Conservation (phyloP, 805 yeast species). For the Myxozyma kluyveri region DNA sequence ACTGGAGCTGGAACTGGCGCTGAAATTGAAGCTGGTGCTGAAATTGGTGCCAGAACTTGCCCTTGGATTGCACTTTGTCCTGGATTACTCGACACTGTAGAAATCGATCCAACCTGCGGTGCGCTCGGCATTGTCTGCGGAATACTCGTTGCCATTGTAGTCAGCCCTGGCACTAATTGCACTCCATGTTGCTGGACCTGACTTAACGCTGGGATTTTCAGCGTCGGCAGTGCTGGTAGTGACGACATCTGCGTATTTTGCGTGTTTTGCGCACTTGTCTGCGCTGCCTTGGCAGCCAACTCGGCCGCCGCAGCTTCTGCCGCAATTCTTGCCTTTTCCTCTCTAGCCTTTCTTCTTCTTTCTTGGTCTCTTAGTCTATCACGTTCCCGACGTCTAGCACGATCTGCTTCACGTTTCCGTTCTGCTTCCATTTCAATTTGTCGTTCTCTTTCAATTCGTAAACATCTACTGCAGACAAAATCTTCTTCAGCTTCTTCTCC, state of each 20-base stretch:
- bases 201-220: too few species aligned
- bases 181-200: too few species aligned
- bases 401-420: slow-evolving; percentile 22
- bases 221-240: too few species aligned
- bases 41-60: too few species aligned
- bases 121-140: too few species aligned
- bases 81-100: too few species aligned
- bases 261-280: too few species aligned
- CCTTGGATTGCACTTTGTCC: too few species aligned
- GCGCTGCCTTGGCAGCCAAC: not conserved
- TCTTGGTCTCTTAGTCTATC: slow-evolving; percentile 25
- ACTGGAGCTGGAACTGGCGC: not conserved
- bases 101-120: too few species aligned
- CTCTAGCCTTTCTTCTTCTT: slow-evolving; percentile 4
- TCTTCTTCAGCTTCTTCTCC: slow-evolving; percentile 15
- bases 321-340: slow-evolving; percentile 3
- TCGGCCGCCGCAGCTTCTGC: not conserved
- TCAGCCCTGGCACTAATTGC: too few species aligned
- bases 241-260: too few species aligned
- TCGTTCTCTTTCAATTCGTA: slow-evolving; percentile 20
- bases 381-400: slow-evolving; percentile 25
- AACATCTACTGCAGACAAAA: slow-evolving; percentile 23
- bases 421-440: slow-evolving; percentile 11
- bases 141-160: too few species aligned
- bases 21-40: not conserved